Base-by-base conservation (phyloP, 2,329 filamentous ascomycete species). In the Xylaria polymorpha region DNA sequence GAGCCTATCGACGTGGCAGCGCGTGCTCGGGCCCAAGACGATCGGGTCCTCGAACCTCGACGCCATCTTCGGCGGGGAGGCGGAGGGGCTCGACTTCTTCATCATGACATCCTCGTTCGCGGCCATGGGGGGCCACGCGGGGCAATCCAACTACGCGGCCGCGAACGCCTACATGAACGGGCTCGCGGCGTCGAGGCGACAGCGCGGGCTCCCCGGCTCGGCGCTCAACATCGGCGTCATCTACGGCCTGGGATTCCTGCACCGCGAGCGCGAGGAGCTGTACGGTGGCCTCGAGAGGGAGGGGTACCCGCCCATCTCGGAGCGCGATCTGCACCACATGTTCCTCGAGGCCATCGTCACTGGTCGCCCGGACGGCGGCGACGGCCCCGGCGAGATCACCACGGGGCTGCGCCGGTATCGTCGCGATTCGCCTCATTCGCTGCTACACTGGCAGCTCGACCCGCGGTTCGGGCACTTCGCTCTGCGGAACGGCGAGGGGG, bases 111-210 rank as follows among this genome's bases (percentile, higher is more conserved):
- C 81, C 6, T 83, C 81, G 0, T 84, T 84, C 61, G 82, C 83
- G 0, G 83, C 82, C 4, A 76, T 82, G 6, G 82, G 82, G 15
- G 83, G 82, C 0, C 82, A 84, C 64, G 76, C 80, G 0, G 82
- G 82, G 0, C 82, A 84, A 72, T 78, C 81, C 32, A 83, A 83
- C 74, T 84, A 84, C 60, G 82, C 82, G 0, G 79, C 82, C 0
- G 83, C 82, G 25, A 84, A 84, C 74, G 83, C 83, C 80, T 84
- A 80, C 78, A 83, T 84, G 82, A 84, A 84, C 69, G 81, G 81
- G 2, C 74, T 84, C 0, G 82, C 81, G 0, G 79, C 79, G 0
- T 68, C 72, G 8, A 78, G 83, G 1, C 81, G 80, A 4, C 68
- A 68, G 2, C 78, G 79, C 8, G 81, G 81, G 0, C 75, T 81